Base-by-base conservation (phyloP, 2,329 filamentous ascomycete genomes). In the Botryotinia narcissicola region DNA sequence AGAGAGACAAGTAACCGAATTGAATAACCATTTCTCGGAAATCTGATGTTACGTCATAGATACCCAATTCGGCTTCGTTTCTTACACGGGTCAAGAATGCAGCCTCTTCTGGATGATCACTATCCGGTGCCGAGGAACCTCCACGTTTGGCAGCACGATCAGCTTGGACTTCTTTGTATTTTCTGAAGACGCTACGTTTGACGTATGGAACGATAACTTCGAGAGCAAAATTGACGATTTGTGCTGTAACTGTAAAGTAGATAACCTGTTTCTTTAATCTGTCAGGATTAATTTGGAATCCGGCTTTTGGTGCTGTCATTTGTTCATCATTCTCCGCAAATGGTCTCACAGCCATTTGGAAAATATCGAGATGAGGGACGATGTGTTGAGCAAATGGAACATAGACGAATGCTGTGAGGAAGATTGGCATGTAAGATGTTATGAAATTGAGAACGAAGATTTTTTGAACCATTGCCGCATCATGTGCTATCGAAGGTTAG, bases 401-500 rank as follows among this genome's bases (percentile, higher is more conserved):
- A 79, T 98, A 98, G 75, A 98, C 90, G 78, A 98, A 98, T 0
- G 95, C 93, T 0, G 95, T 98, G 29, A 98, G 87, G 80, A 97
- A 91, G n/a, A 97, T 91, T 1, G 94, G 93, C 70, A 97, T 90
- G 81, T 98, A 98, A 0, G 95, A 97, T 9, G 94, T 97, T 83
- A 98, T 95, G 83, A 98, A 97, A 84, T 98, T 97, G 80, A 98
- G 89, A 22, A 98, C 90, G 80, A 99, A 98, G 48, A 97, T 92
- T 85, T 99, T 99, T 74, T 93, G 91, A 0, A 96, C 93, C 80
- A 97, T 88, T 2, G 95, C 92, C 32, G 92, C 89, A 74, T 97
- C 90, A 79, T 97, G 92, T 22, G 91, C 91, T 90, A 76, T 16
- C 37, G 9, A 12, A 66, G 35, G 44, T 79, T 72, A 78, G 75